Percentiles rank a stretch among this genome's conserved stretches.
Conservation (phyloP, 495 filamentous ascomycete species). For the Sordaria brevicollis region DNA sequence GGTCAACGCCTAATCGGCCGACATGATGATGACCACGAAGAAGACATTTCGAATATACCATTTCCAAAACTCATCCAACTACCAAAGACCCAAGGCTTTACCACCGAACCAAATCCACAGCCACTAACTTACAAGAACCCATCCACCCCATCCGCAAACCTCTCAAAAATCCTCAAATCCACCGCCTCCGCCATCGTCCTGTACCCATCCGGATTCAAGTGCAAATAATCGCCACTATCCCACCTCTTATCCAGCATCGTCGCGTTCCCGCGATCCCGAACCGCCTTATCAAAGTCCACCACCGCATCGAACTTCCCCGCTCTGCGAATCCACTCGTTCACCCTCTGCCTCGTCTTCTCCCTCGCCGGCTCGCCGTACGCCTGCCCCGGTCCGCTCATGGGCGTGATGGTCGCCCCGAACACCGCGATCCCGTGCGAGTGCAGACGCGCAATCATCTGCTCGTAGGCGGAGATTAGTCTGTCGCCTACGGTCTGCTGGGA, state of each 20-base stretch:
- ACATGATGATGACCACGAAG: neutral
- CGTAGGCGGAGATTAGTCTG: conserved; percentile 42
- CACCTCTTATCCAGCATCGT: conserved; percentile 33
- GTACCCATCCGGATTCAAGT: conserved; percentile 50
- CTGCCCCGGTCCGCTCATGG: conserved; percentile 37
- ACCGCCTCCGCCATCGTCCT: conserved; percentile 46
- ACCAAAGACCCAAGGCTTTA: neutral
- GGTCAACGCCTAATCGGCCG: neutral
- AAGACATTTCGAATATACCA: neutral
- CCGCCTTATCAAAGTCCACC: conserved; percentile 48
- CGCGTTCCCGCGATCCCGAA: conserved; percentile 38
- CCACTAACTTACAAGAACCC: conserved; percentile 6
- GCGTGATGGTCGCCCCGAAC: conserved; percentile 54
- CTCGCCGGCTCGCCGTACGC: conserved; percentile 37
- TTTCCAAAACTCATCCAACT: neutral
- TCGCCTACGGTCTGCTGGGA: conserved; percentile 35
- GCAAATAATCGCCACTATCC: conserved; percentile 54
- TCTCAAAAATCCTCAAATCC: conserved; percentile 38
- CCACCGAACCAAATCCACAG: neutral
- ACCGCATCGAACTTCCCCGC: conserved; percentile 50
- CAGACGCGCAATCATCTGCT: conserved; percentile 44
- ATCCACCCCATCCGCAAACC: conserved; percentile 12
- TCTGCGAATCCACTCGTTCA: conserved; percentile 54
- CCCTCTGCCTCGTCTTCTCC: conserved; percentile 41
- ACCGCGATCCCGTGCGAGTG: conserved; percentile 40